Percentiles rank a stretch among this genome's conserved stretches.
These are phyloP conservation scores for Neonectria sp. DNA, from an alignment of 2,329 filamentous ascomycete species.

Conservation along the genomic window DNA sequence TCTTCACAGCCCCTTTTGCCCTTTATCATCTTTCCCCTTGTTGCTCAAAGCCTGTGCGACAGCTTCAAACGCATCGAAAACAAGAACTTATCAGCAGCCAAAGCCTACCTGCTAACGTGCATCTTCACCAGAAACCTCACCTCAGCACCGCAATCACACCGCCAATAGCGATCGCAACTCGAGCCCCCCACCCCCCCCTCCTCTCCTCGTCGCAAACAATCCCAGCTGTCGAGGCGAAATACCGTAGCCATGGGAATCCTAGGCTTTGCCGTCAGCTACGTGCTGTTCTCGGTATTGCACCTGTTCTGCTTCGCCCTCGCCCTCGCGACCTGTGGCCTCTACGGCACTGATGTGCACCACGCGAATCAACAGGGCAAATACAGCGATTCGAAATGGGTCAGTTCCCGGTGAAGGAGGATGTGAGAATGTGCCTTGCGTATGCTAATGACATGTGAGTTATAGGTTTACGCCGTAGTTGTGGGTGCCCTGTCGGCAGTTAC, in stretches of 20 bases:
- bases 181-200: neutral
- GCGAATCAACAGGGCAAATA: slow-evolving; percentile 66
- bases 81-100: neutral
- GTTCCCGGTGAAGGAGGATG: slow-evolving; percentile 36
- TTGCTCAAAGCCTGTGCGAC: neutral
- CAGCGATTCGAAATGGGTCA: slow-evolving; percentile 79
- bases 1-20: neutral
- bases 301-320: slow-evolving; percentile 84
- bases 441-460: slow-evolving; percentile 3
- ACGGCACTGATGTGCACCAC: slow-evolving; percentile 76
- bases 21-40: neutral
- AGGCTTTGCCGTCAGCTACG: slow-evolving; percentile 62
- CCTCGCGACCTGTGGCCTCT: slow-evolving; percentile 84
- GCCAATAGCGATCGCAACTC: slow-evolving; percentile 7
- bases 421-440: neutral
- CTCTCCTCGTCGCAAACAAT: slow-evolving; percentile 1
- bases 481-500: slow-evolving; percentile 77
- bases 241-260: slow-evolving; percentile 59
- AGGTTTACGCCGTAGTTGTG: slow-evolving; percentile 81
- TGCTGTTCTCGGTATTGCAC: slow-evolving; percentile 75
- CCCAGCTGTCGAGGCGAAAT: slow-evolving; percentile 9
- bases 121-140: neutral
- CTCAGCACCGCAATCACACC: slow-evolving; percentile 1
- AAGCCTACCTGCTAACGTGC: neutral
- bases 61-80: neutral